Base-by-base conservation (phyloP, 371 early-diverging fungal genomes). In the Mortierella sp. region DNA sequence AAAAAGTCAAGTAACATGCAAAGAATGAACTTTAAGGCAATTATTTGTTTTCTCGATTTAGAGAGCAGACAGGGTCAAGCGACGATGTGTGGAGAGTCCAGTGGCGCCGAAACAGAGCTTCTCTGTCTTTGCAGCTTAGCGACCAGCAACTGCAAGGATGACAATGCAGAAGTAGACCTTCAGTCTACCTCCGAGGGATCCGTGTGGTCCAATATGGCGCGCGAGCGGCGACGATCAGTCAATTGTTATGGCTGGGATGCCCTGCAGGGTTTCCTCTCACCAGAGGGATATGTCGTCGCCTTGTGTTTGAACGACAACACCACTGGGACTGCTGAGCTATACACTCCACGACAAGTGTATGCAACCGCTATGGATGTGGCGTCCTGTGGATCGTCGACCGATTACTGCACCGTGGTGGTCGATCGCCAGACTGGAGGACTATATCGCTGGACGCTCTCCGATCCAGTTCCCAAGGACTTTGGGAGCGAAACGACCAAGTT, bases 201-300 rank as follows among this genome's bases (percentile, higher is more conserved):
- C 35, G 29, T 24, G 29, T 4, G 21, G 54, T 3, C 7, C 29
- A 14, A 56, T 12, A 16, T 2, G 24, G 35, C 2, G 35, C 16
- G 29, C 1, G 2, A 43, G 11, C 51, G 44, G 44, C 43, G 35
- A 12, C 29, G 24, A 27, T 21, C 46, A 21, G 38, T 70, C 48
- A 78, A 78, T 6, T 51, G 78, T 27, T 84, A 48, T 74, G 85
- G 85, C 1, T 76, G 76, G 76, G 79, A 79, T n/a, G 38, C 79
- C 1, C 44, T 84, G 10, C 85, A 78, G 32, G 85, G 85, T 3
- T 73, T 55, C 27, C 55, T 78, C 18, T 32, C 55, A 11, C 63
- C 58, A 24, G n/a, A 29, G 4, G 81, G 81, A 35, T 44, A 76
- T 24, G 71, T 84, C n/a, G 11, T 75, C 41, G 71, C 77, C 5